These are phyloP conservation scores for Nevesoporus exiguus DNA, from an alignment of 768 basidiomycete species.

Conservation along the genomic window DNA sequence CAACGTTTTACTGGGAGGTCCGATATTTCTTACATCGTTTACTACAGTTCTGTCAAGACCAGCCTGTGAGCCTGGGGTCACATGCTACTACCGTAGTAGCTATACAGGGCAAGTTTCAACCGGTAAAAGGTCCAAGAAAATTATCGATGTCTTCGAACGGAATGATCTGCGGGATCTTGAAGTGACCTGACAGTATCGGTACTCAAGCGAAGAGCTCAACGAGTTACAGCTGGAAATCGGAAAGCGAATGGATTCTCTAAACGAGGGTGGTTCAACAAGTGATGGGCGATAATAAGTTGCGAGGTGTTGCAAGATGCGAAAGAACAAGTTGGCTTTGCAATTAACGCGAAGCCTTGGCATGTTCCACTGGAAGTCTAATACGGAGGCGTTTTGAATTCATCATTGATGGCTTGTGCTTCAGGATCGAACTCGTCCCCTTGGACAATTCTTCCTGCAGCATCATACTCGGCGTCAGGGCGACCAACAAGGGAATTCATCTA, in stretches of 20 bases:
- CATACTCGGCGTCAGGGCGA: constrained; percentile 48
- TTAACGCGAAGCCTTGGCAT: neutral
- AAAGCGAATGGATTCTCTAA: neutral
- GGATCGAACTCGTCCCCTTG: constrained; percentile 49
- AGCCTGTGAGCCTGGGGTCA: neutral
- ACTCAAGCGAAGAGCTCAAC: neutral
- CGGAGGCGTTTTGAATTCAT: constrained; percentile 62
- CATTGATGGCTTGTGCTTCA: constrained; percentile 54
- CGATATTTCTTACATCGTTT: too few relatives aligned
- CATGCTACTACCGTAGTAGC: neutral
- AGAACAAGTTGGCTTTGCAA: neutral
- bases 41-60: neutral
- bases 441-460: constrained; percentile 51
- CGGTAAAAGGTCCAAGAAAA: neutral
- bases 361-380: constrained; percentile 25
- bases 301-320: neutral
- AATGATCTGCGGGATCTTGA: neutral
- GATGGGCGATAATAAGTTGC: neutral
- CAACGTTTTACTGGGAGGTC: too few relatives aligned
- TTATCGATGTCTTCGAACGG: neutral
- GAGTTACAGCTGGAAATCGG: neutral
- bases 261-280: neutral
- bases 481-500: constrained; percentile 68
- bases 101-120: neutral
- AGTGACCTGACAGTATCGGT: neutral